Evolutionary conservation across 345 rosid species (phyloP).

Genomic region (Acer saccharum): DNA sequence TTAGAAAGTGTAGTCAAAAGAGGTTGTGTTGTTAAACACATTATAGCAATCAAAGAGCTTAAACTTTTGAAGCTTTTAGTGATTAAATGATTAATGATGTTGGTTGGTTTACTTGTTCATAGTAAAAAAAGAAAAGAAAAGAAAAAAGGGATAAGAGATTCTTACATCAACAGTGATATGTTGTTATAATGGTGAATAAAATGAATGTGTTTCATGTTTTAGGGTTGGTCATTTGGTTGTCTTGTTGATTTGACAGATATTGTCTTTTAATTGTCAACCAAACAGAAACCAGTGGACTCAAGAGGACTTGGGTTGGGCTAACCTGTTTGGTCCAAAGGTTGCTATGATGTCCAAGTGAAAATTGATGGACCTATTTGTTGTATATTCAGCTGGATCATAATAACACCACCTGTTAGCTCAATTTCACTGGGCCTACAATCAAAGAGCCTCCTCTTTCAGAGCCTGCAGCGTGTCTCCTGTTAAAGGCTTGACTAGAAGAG

Average conservation of each 20-base stretch:
- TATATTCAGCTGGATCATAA: background rate
- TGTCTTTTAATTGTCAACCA: background rate
- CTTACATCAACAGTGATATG: background rate
- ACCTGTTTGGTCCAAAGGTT: no score
- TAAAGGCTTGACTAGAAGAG: no score
- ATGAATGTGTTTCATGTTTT: background rate
- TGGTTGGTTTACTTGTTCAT: background rate
- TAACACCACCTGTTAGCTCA: background rate
- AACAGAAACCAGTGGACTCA: no score
- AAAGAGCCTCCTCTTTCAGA: no score
- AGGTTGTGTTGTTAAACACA: background rate
- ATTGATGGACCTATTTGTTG: background rate
- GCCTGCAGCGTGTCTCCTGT: background rate
- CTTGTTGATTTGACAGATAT: background rate
- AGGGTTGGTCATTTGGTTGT: background rate
- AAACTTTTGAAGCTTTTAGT: background rate
- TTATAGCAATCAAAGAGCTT: background rate
- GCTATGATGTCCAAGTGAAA: background rate
- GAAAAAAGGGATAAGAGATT: no score
- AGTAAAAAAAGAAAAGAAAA: background rate
- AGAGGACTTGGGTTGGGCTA: background rate
- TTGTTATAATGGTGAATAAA: no score
- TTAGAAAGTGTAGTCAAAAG: constrained; percentile 3
- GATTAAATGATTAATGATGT: background rate
- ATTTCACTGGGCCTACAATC: background rate